These are phyloP conservation scores for Volvox reticuliferus DNA, from an alignment of 139 green algal species.

Conservation along the genomic window DNA sequence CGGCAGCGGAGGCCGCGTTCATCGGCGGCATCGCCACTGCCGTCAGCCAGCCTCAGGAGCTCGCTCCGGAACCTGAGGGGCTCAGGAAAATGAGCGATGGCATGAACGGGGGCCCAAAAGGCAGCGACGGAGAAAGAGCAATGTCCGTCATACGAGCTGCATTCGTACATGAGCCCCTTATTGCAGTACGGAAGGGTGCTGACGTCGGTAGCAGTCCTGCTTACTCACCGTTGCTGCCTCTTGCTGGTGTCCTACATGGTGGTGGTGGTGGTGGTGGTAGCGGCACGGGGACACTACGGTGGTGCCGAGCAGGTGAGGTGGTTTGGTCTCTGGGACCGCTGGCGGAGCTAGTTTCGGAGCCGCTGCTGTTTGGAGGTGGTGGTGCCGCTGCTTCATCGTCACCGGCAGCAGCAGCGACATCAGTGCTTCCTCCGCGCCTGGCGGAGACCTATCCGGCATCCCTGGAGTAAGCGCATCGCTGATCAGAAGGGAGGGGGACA, in stretches of 20 bases:
- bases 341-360: not conserved
- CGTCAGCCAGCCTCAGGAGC: no score
- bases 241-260: not conserved
- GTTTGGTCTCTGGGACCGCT: constrained; percentile 21
- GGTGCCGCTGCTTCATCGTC: not conserved
- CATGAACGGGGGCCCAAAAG: not conserved
- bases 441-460: not conserved
- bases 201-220: not conserved
- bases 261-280: not conserved
- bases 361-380: not conserved
- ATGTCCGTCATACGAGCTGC: not conserved
- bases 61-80: no score
- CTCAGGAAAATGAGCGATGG: not conserved
- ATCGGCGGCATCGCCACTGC: not conserved
- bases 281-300: not conserved
- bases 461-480: not conserved
- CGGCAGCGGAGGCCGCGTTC: not conserved
- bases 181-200: not conserved
- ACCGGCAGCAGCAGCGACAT: not conserved
- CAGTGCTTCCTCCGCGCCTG: constrained; percentile 8
- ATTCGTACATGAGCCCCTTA: not conserved
- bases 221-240: no score
- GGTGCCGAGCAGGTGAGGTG: not conserved
- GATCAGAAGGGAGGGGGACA: not conserved
- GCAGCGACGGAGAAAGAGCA: not conserved